Evolutionary conservation across 2,329 filamentous ascomycete species (phyloP).

Genomic region (Hortaea sp.): DNA sequence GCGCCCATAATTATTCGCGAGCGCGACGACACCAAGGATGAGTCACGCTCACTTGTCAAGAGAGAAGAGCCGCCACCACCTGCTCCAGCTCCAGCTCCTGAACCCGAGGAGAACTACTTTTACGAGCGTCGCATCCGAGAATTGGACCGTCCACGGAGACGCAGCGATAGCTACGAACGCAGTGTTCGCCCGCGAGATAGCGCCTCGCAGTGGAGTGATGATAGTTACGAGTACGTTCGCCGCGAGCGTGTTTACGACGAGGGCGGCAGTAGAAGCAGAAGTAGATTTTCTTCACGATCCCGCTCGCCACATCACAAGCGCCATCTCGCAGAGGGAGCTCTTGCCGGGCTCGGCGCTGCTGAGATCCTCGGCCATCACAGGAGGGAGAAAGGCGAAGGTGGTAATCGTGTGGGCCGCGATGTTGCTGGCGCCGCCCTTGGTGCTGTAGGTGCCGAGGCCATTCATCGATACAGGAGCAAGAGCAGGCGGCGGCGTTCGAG

Average conservation of each 20-base stretch:
- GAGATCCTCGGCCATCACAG: constrained; percentile 49
- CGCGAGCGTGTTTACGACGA: constrained; percentile 32
- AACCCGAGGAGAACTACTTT: constrained; percentile 48
- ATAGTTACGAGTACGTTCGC: constrained; percentile 51
- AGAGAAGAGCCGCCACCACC: constrained; percentile 29
- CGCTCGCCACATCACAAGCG: constrained; percentile 39
- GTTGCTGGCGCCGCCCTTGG: constrained; percentile 52
- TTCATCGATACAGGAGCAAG: constrained; percentile 39
- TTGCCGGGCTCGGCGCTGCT: constrained; percentile 51
- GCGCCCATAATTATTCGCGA: constrained; percentile 44
- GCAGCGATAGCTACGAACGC: constrained; percentile 31
- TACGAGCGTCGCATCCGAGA: constrained; percentile 49
- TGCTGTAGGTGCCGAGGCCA: constrained; percentile 50
- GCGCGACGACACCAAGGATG: constrained; percentile 42
- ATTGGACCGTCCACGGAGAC: constrained; percentile 39
- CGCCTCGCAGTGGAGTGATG: constrained; percentile 45
- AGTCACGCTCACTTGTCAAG: constrained; percentile 34
- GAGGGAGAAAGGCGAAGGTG: constrained; percentile 46
- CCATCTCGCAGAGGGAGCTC: constrained; percentile 52
- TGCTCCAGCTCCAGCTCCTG: constrained; percentile 18
- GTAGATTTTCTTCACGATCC: constrained; percentile 1
- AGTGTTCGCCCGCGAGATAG: constrained; percentile 44
- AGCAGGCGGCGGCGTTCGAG: constrained; percentile 16
- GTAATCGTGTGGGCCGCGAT: constrained; percentile 42
- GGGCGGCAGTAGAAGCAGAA: constrained; percentile 18